phyloP scores from a whole-genome alignment of 768 basidiomycete species.

The Amanita muscaria region DNA sequence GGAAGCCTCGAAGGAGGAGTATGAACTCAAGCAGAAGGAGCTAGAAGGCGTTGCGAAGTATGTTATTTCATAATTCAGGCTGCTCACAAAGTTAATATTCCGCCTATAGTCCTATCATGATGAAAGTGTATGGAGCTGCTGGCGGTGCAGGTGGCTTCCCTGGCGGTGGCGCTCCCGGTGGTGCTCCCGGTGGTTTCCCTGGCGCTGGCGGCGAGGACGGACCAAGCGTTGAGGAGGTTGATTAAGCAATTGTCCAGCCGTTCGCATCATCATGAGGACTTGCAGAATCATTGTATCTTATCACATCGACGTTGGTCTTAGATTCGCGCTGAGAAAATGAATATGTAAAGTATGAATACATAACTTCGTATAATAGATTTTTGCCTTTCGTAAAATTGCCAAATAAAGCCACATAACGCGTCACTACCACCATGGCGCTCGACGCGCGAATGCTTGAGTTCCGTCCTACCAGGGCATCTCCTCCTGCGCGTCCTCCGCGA shows the following conservation, averaged over 20 bases:
- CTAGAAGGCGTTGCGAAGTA: slow-evolving; percentile 73
- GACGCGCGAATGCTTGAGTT: slow-evolving; percentile 32
- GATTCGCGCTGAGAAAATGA: no score
- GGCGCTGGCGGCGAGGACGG: slow-evolving; percentile 68
- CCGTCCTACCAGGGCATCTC: slow-evolving; percentile 39
- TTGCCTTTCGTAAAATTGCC: no score
- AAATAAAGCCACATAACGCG: slow-evolving; percentile 7
- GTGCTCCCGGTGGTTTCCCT: slow-evolving; percentile 62
- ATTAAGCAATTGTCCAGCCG: slow-evolving; percentile 28
- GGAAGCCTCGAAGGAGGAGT: slow-evolving; percentile 91
- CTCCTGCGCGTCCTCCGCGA: slow-evolving; percentile 29
- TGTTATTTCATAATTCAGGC: slow-evolving; percentile 7
- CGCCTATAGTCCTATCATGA: slow-evolving; percentile 42
- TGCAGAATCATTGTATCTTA: slow-evolving; percentile 5
- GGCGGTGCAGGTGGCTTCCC: slow-evolving; percentile 48
- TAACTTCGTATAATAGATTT: no score
- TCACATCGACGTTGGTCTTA: background rate
- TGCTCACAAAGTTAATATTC: slow-evolving; percentile 9
- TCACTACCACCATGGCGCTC: background rate
- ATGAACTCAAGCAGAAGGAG: slow-evolving; percentile 89
- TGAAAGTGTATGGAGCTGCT: slow-evolving; percentile 67
- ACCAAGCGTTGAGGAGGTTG: slow-evolving; percentile 88
- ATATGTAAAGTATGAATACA: no score
- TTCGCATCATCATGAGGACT: slow-evolving; percentile 7
- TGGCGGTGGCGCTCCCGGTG: slow-evolving; percentile 45